Evolutionary conservation across 768 basidiomycete genomes (phyloP), one percentile per base, ranked within the genome.

Genomic region (Tulasnella sp.): DNA sequence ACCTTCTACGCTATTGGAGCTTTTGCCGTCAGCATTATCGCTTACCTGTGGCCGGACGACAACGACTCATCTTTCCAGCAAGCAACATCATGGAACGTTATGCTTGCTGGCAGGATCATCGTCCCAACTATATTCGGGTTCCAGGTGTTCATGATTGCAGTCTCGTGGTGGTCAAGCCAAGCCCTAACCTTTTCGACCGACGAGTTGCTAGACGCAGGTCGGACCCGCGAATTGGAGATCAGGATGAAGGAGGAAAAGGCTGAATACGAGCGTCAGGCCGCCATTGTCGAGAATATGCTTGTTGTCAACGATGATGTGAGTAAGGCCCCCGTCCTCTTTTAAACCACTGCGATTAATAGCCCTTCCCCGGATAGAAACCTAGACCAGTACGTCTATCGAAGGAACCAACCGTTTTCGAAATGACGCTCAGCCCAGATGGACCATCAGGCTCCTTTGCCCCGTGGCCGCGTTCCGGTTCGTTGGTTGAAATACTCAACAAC

Each of bases 181-280:
- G 77, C 79, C 20, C 28, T 58, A 20, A 76, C 72, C 73, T 80
- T 80, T 40, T 76, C 79, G 31, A 80, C 79, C 41, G 72, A 80
- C 48, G 79, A 80, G 48, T 42, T 80, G 16, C 42, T 80, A 72
- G 73, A 69, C 28, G 64, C 64, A 18, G 34, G 34, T 28, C 64
- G 64, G 18, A 34, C 64, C 18, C 64, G 64, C 18, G 64, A 69
- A 14, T 37, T 69, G 31, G 64, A 69, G 31, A 18, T 69, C 64
- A 69, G 64, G 64, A 69, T 69, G 64, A 69, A 69, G 20, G 64
- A 69, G 64, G 64, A 69, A 20, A 69, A 69, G 34, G 64, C 64
- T 6, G 64, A 69, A 6, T 69, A 69, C 64, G 64, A 69, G 9
- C 64, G 64, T 69, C 64, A 69, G 18, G 64, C 64, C 16, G 64